Base-by-base conservation (phyloP, 768 basidiomycete genomes). In the Serendipita sp. region DNA sequence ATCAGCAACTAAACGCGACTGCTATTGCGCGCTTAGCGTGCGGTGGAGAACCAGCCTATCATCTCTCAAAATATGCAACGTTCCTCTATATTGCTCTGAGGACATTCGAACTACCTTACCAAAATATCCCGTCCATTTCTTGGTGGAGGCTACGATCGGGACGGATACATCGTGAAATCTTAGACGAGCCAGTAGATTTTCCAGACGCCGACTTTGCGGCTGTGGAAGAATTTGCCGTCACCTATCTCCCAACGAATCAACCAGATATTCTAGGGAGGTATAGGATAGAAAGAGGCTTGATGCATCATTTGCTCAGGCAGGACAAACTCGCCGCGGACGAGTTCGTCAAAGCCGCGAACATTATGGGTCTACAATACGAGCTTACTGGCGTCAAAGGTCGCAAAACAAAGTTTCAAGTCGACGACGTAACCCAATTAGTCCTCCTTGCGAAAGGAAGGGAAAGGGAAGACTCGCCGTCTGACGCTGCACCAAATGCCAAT, bases 41-140 rank as follows among this genome's bases (percentile, higher is more conserved):
- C 67, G 83, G 84, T 3, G 96, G 96, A 2, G 96, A 98, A 75
- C 96, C 96, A 7, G 92, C 90, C 0, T 99, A 98, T 75, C 96
- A 98, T 73, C 88, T 98, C 51, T 80, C 85, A 5, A 79, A 79
- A 69, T 75, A 74, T 44, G 80, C 92, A 3, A 73, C 81, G 24
- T 84, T 95, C 70, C 80, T 98, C 58, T 81, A 85, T 35, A 75
- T 94, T 64, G 83, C 94, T 0, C 82, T 87, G 69, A 75, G 89
- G 30, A 76, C 96, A 54, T 75, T 95, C 67, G 75, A 75, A 16
- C 73, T 75, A 8, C 78, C 80, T 1, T 83, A 78, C 68, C 72
- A 72, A 24, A 78, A 80, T 67, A 73, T 84, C 63, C 71, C 70
- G 45, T 83, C 86, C 15, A 75, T 74, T 16, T 71, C 79, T 2